Percentiles rank a stretch among this genome's conserved stretches.
These are phyloP conservation scores for Aquilaria yunnanensis DNA, from an alignment of 345 rosid species.

Conservation along the genomic window DNA sequence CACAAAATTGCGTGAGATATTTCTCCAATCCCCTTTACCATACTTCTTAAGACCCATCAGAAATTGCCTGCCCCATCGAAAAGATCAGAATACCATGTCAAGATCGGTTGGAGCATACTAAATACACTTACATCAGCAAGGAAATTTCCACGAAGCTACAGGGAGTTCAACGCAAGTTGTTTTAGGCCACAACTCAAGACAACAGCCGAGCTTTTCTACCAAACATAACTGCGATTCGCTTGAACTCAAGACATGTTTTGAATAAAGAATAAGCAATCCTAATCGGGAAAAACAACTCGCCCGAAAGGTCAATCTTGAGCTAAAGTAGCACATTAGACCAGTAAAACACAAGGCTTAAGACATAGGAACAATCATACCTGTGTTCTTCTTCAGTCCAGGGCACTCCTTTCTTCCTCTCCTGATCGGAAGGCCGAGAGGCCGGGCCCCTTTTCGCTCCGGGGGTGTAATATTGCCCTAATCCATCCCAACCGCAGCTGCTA, in stretches of 20 bases:
- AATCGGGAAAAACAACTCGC: too few species aligned
- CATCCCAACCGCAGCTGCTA: constrained; percentile 33
- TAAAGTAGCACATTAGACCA: too few species aligned
- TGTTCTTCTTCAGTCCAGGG: constrained; percentile 99
- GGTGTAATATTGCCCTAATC: constrained; percentile 38
- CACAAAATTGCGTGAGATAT: constrained; percentile 86
- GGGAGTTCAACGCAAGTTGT: neutral
- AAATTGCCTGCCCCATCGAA: constrained; percentile 59
- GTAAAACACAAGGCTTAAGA: too few species aligned
- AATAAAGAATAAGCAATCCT: neutral
- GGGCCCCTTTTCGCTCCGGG: constrained; percentile 65
- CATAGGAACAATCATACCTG: constrained; percentile 41
- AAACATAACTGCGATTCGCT: too few species aligned
- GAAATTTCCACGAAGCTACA: too few species aligned
- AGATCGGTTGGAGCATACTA: constrained; percentile 1
- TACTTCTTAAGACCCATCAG: constrained; percentile 86
- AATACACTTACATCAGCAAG: constrained; percentile 5
- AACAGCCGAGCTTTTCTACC: neutral
- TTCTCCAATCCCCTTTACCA: constrained; percentile 99
- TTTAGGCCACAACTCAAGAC: constrained; percentile 22
- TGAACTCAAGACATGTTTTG: neutral
- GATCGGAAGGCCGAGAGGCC: constrained; percentile 53
- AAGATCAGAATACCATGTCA: constrained; percentile 13
- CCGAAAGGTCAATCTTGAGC: too few species aligned
- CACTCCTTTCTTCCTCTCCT: constrained; percentile 95